These are phyloP conservation scores for Blastobotrys aristatus DNA, from an alignment of 1,139 yeast species.

Conservation along the genomic window DNA sequence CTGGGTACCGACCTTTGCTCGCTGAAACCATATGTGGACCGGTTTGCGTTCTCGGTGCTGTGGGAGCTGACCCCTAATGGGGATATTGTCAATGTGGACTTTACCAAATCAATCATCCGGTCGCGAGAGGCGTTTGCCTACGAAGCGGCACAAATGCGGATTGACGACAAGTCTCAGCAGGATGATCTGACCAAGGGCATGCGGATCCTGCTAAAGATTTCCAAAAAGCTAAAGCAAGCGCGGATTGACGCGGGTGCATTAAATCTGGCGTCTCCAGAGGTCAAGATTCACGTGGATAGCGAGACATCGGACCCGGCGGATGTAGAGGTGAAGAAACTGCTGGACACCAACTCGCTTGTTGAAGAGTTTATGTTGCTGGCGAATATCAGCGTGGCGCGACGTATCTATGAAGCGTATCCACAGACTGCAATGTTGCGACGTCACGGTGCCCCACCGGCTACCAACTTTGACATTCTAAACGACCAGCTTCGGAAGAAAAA, in stretches of 20 bases:
- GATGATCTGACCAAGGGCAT: conserved; percentile 88
- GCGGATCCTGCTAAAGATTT: conserved; percentile 71
- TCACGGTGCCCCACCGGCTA: conserved; percentile 93
- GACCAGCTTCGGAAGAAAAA: conserved; percentile 86
- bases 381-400: conserved; percentile 90
- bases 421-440: conserved; percentile 96
- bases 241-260: conserved; percentile 94
- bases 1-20: conserved; percentile 96
- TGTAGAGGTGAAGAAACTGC: conserved; percentile 81
- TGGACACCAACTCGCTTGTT: conserved; percentile 91
- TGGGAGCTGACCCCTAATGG: conserved; percentile 94
- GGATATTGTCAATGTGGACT: conserved; percentile 73
- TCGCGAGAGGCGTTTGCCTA: conserved; percentile 95
- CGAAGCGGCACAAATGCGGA: conserved; percentile 86
- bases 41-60: conserved; percentile 91
- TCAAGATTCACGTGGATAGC: conserved; percentile 92
- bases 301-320: conserved; percentile 97
- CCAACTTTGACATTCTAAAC: conserved; percentile 83
- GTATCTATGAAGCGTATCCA: conserved; percentile 87
- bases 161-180: conserved; percentile 69
- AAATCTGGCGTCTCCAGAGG: conserved; percentile 96
- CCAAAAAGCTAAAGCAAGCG: conserved; percentile 78
- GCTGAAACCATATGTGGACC: conserved; percentile 87
- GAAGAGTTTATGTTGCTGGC: conserved; percentile 99
- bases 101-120: conserved; percentile 81